Conservation (phyloP, 345 rosid species). For the Linum trigynum region DNA sequence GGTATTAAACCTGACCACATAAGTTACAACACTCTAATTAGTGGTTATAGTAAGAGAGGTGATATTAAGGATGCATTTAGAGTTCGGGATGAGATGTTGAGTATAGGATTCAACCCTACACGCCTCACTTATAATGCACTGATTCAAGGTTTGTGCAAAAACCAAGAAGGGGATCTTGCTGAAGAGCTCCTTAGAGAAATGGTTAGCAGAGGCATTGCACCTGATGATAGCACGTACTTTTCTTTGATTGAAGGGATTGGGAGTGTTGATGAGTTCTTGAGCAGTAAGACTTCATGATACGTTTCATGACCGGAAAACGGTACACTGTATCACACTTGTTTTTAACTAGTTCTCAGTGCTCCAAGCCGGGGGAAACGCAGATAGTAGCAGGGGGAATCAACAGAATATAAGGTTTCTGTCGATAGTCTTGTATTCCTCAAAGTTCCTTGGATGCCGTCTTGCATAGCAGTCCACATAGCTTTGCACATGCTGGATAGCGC, state of each 20-base stretch:
- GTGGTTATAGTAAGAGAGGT: constrained; percentile 80
- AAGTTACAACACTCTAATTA: constrained; percentile 80
- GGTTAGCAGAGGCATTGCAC: constrained; percentile 69
- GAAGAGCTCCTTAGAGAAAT: constrained; percentile 73
- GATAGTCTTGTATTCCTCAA: not conserved
- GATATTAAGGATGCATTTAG: constrained; percentile 65
- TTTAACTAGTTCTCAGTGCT: not conserved
- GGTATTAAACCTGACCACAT: constrained; percentile 76
- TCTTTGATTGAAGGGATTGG: constrained; percentile 64
- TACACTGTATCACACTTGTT: not conserved
- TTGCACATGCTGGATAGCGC: not conserved
- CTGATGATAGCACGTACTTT: constrained; percentile 64
- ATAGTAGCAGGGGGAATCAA: too few species aligned
- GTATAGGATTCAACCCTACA: constrained; percentile 75
- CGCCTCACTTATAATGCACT: constrained; percentile 79
- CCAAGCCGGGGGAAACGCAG: too few species aligned
- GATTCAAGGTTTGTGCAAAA: constrained; percentile 67
- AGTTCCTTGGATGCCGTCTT: not conserved
- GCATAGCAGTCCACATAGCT: not conserved
- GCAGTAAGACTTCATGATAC: not conserved
- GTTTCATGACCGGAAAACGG: not conserved
- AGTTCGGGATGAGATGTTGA: constrained; percentile 81
- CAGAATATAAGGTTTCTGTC: too few species aligned
- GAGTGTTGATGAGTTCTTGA: constrained; percentile 4
- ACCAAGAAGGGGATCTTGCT: constrained; percentile 57